Conservation (phyloP, 2,329 filamentous ascomycete genomes). For the Colletotrichum limetticola region DNA sequence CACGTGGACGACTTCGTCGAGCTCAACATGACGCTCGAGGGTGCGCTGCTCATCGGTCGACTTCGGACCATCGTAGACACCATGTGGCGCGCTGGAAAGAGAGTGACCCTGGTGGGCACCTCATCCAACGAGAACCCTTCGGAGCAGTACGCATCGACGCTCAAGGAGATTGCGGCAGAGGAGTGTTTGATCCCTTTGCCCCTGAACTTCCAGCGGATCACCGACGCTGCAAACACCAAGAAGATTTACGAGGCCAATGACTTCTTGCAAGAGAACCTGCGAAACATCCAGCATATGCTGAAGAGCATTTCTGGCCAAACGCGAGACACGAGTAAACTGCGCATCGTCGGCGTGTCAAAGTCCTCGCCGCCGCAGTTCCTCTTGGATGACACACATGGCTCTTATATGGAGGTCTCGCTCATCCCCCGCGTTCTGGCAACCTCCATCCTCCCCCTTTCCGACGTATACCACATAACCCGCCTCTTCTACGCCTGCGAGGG, state of each 20-base stretch:
- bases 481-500: conserved; percentile 34
- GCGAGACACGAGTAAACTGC: conserved; percentile 27
- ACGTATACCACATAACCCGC: conserved; percentile 52
- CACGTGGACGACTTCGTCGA: conserved; percentile 86
- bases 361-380: conserved; percentile 30
- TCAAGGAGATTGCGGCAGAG: conserved; percentile 50
- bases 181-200: conserved; percentile 51
- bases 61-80: conserved; percentile 78
- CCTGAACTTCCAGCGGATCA: conserved; percentile 39
- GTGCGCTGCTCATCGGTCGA: conserved; percentile 74
- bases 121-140: conserved; percentile 66
- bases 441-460: conserved; percentile 50
- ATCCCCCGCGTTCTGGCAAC: conserved; percentile 28
- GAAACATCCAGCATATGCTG: conserved; percentile 60
- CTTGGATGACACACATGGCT: conserved; percentile 23
- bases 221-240: conserved; percentile 30
- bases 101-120: conserved; percentile 84
- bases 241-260: conserved; percentile 44
- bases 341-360: conserved; percentile 27
- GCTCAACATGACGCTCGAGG: conserved; percentile 75
- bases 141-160: conserved; percentile 52
- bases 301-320: conserved; percentile 46
- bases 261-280: conserved; percentile 56
- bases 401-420: conserved; percentile 36
- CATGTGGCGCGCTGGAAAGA: conserved; percentile 76